phyloP scores from a whole-genome alignment of 2,329 filamentous ascomycete genomes.

The Cladophialophora chaetospira region DNA sequence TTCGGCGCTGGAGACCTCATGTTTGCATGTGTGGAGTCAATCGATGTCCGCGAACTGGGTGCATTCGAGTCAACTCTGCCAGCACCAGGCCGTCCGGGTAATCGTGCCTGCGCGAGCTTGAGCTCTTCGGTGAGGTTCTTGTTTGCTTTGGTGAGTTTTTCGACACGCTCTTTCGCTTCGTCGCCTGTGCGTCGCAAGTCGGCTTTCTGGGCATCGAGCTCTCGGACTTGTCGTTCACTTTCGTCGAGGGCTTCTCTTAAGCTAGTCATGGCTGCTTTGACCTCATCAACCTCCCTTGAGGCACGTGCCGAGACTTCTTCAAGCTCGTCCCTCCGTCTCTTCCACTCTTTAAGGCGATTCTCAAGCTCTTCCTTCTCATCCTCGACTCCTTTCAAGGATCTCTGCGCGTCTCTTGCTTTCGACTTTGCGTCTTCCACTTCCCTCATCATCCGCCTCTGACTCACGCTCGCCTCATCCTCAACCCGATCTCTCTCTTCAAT shows the following conservation, averaged over 20 bases:
- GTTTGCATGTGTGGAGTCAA: conserved; percentile 50
- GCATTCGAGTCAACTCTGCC: conserved; percentile 45
- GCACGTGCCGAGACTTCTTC: conserved; percentile 71
- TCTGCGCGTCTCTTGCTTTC: conserved; percentile 78
- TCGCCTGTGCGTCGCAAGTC: conserved; percentile 77
- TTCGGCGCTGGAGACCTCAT: conserved; percentile 46
- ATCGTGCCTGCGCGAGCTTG: conserved; percentile 47
- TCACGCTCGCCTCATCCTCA: conserved; percentile 83
- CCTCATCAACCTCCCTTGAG: conserved; percentile 71
- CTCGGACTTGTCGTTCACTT: conserved; percentile 78
- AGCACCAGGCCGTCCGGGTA: conserved; percentile 27
- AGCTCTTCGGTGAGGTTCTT: conserved; percentile 63
- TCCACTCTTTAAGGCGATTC: conserved; percentile 72
- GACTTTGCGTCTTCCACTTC: conserved; percentile 85
- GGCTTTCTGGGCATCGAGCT: conserved; percentile 78
- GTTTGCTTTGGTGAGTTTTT: conserved; percentile 73
- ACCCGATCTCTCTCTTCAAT: conserved; percentile 92
- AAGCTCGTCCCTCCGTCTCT: conserved; percentile 71
- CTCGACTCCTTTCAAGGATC: conserved; percentile 68
- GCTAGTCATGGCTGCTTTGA: conserved; percentile 73
- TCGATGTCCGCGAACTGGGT: conserved; percentile 60
- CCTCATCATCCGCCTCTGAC: conserved; percentile 72
- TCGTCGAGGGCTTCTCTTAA: conserved; percentile 81
- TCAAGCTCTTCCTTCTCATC: conserved; percentile 80
- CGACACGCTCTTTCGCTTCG: conserved; percentile 72